Conservation (phyloP, 176 grass and related monocot species). For the Calamus simplicifolius region DNA sequence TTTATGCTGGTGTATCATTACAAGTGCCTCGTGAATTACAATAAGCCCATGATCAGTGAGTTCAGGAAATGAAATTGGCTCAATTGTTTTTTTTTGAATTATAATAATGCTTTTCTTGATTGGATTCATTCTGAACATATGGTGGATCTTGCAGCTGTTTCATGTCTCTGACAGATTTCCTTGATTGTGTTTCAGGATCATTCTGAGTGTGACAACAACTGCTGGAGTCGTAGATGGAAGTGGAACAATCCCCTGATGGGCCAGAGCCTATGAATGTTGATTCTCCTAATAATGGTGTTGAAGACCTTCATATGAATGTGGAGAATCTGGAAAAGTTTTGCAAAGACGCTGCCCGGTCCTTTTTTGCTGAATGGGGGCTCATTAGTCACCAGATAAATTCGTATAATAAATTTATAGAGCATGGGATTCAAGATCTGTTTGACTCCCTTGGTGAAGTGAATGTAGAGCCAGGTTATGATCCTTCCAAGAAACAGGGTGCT, state of each 20-base stretch:
- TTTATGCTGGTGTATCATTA: too few species aligned
- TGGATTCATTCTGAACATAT: too few species aligned
- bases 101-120: too few species aligned
- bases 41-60: too few species aligned
- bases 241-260: constrained; percentile 9
- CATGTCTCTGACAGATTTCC: too few species aligned
- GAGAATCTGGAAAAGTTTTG: constrained; percentile 69
- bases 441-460: constrained; percentile 63
- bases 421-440: constrained; percentile 81
- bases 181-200: too few species aligned
- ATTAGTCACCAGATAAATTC: constrained; percentile 87
- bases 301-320: constrained; percentile 34
- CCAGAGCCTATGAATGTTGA: constrained; percentile 31
- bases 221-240: constrained; percentile 24
- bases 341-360: constrained; percentile 61
- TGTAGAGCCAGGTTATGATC: constrained; percentile 75
- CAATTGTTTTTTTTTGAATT: too few species aligned
- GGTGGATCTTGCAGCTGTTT: too few species aligned
- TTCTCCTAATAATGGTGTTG: not conserved
- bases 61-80: too few species aligned
- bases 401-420: constrained; percentile 64
- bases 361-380: constrained; percentile 68
- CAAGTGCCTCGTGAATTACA: too few species aligned
- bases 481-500: constrained; percentile 63
- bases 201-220: constrained; percentile 3